Conservation (phyloP, 176 grass and related monocot species). For the Oryza nivara region DNA sequence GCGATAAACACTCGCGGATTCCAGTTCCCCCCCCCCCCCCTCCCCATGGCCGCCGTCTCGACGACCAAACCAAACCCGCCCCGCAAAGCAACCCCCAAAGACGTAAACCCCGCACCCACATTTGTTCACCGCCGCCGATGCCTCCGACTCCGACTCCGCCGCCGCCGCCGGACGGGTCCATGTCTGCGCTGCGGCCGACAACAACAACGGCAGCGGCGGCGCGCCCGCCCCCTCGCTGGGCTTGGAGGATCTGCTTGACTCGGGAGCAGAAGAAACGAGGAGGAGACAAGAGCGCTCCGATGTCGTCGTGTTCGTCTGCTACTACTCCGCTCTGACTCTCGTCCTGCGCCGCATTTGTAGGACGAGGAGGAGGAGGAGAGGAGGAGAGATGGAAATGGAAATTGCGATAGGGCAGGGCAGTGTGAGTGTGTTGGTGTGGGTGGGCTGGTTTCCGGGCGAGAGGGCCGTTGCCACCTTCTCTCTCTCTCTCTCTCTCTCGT, state of each 20-base stretch:
- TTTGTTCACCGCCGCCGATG: conserved; percentile 13
- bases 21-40: too few species aligned
- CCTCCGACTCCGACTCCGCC: background rate
- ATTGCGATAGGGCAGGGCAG: background rate
- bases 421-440: background rate
- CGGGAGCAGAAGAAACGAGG: background rate
- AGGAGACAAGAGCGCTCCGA: background rate
- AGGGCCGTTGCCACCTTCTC: too few species aligned
- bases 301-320: background rate
- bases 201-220: too few species aligned
- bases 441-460: background rate
- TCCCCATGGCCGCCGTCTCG: too few species aligned
- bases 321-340: background rate
- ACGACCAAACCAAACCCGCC: too few species aligned
- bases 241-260: conserved; percentile 32
- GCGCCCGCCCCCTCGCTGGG: too few species aligned
- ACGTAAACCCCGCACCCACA: conserved; percentile 31
- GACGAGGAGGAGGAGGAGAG: background rate
- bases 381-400: background rate
- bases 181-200: background rate
- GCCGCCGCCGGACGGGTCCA: conserved; percentile 40
- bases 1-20: too few species aligned
- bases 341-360: conserved; percentile 60
- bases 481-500: too few species aligned
- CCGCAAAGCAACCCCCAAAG: too few species aligned